Conservation (phyloP, 1,284 basidiomycete genomes). For the Lignosus rhinocerotis region DNA sequence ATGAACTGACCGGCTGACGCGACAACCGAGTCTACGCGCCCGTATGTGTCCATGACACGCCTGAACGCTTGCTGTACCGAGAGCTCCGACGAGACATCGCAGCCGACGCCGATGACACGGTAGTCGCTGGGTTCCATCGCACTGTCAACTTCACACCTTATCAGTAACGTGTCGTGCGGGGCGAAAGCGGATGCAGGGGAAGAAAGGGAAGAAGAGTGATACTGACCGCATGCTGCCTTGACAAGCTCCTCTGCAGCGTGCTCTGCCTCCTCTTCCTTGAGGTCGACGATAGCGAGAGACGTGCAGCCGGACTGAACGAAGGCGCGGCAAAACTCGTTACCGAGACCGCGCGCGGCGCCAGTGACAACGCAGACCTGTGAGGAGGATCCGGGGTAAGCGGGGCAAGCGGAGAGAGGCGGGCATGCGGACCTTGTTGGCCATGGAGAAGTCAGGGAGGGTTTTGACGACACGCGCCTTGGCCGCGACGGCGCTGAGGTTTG, state of each 20-base stretch:
- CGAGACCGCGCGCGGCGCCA: slow-evolving; percentile 90
- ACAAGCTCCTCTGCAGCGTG: slow-evolving; percentile 76
- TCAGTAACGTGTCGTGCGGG: slow-evolving; percentile 31
- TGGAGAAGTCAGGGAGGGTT: slow-evolving; percentile 63
- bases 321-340: slow-evolving; percentile 86
- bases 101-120: slow-evolving; percentile 76
- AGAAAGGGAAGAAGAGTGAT: slow-evolving; percentile 12
- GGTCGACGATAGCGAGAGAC: slow-evolving; percentile 81
- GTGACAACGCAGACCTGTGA: slow-evolving; percentile 87
- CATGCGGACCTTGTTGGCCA: slow-evolving; percentile 60
- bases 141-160: slow-evolving; percentile 56
- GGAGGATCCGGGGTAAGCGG: slow-evolving; percentile 1
- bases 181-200: slow-evolving; percentile 6
- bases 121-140: slow-evolving; percentile 62
- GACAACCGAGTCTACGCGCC: slow-evolving; percentile 84
- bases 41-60: slow-evolving; percentile 70
- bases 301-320: slow-evolving; percentile 89
- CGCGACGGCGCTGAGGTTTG: slow-evolving; percentile 21
- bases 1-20: slow-evolving; percentile 77
- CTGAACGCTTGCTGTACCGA: slow-evolving; percentile 76
- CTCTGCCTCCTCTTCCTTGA: slow-evolving; percentile 74
- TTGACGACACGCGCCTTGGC: slow-evolving; percentile 35
- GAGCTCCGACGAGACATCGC: slow-evolving; percentile 86
- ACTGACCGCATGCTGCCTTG: slow-evolving; percentile 51
- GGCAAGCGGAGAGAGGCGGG: neutral